phyloP scores from a whole-genome alignment of 805 yeast genomes.

The Nakazawaea wickerhamii region DNA sequence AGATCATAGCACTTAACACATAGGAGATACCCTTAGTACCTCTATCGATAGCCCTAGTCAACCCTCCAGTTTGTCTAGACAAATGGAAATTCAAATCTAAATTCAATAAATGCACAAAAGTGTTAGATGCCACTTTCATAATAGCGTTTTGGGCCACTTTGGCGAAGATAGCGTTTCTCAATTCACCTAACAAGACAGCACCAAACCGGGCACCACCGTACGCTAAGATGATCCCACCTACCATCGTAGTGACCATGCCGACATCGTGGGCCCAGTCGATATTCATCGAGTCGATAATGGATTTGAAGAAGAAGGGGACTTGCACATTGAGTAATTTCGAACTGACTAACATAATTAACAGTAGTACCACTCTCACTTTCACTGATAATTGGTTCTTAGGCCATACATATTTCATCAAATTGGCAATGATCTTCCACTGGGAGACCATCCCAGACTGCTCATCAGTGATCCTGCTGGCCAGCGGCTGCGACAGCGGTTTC shows the following conservation, averaged over 20 bases:
- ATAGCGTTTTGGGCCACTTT: conserved; percentile 94
- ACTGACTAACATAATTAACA: conserved; percentile 65
- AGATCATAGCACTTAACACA: conserved; percentile 93
- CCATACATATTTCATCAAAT: conserved; percentile 71
- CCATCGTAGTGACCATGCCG: conserved; percentile 61
- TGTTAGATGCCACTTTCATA: conserved; percentile 79
- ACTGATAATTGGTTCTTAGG: conserved; percentile 66
- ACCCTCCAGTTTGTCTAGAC: conserved; percentile 90
- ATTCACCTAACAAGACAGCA: conserved; percentile 88
- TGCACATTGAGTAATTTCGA: conserved; percentile 89
- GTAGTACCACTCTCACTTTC: conserved; percentile 69
- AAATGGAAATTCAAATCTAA: conserved; percentile 88
- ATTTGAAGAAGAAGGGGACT: conserved; percentile 91
- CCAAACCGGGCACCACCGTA: conserved; percentile 95
- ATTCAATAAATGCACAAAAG: conserved; percentile 76
- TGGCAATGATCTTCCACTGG: conserved; percentile 52
- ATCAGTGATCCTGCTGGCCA: neutral
- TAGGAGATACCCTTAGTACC: conserved; percentile 97
- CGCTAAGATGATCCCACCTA: conserved; percentile 67
- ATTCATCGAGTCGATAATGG: conserved; percentile 88
- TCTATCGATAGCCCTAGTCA: conserved; percentile 93
- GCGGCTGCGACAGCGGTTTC: neutral
- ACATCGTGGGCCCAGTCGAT: conserved; percentile 68
- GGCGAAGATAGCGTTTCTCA: conserved; percentile 93
- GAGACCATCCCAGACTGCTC: conserved; percentile 23